phyloP scores from a whole-genome alignment of 1,284 basidiomycete species.

The Rhodofomes roseus region DNA sequence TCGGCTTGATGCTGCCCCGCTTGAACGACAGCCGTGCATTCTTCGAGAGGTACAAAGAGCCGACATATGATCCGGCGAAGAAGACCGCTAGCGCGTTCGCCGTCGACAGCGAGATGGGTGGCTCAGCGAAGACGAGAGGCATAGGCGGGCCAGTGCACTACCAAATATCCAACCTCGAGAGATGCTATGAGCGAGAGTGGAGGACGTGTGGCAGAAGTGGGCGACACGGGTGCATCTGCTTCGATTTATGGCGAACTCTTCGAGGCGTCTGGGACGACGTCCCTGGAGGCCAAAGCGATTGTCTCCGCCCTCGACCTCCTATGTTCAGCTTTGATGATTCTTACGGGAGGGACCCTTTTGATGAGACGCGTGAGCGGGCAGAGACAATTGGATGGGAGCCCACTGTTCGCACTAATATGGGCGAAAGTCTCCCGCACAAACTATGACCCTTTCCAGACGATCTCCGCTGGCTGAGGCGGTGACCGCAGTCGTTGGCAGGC shows the following conservation, averaged over 20 bases:
- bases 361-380: background rate
- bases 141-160: constrained; percentile 6
- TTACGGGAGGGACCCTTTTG: background rate
- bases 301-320: background rate
- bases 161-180: background rate
- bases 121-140: constrained; percentile 19
- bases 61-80: constrained; percentile 29
- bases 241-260: background rate
- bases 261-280: background rate
- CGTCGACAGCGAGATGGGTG: constrained; percentile 22
- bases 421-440: background rate
- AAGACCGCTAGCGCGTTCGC: constrained; percentile 26
- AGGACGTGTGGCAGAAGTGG: background rate
- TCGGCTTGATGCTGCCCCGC: constrained; percentile 2
- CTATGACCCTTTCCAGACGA: background rate
- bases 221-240: background rate
- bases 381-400: background rate
- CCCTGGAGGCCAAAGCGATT: background rate
- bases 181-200: background rate
- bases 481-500: no score
- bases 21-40: constrained; percentile 25
- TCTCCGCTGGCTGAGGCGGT: background rate
- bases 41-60: constrained; percentile 28
- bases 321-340: background rate
- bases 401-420: background rate